These are phyloP conservation scores for Blastocystis sp. DNA, from an alignment of 352 stramenopile species.

Conservation along the genomic window DNA sequence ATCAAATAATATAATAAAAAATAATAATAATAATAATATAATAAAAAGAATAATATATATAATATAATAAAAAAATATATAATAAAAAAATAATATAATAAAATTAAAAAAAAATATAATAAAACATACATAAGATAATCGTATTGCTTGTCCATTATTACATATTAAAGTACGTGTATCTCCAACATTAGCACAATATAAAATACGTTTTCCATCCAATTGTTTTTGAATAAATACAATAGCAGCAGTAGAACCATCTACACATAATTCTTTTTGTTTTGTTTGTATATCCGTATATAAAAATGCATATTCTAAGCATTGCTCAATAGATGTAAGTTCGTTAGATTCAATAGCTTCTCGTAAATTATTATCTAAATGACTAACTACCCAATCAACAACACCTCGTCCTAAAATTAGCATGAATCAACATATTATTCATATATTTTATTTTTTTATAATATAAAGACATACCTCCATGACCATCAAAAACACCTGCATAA, in stretches of 20 bases:
- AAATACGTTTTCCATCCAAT: conserved; percentile 16
- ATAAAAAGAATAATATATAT: too few species aligned
- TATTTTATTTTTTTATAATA: too few species aligned
- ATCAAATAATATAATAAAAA: too few species aligned
- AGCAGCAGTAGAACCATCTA: conserved; percentile 20
- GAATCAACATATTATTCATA: too few species aligned
- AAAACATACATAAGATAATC: conserved; percentile 6
- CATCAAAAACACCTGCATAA: conserved; percentile 25
- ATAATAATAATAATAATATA: too few species aligned
- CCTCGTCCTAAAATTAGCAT: conserved; percentile 6
- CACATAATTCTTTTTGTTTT: conserved; percentile 27
- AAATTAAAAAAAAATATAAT: not conserved
- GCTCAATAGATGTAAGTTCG: conserved; percentile 9
- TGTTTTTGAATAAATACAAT: conserved; percentile 8
- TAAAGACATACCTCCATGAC: conserved; percentile 18
- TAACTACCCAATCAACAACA: conserved; percentile 22
- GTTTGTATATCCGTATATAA: conserved; percentile 32
- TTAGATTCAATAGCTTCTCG: conserved; percentile 2
- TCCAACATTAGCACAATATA: conserved; percentile 32
- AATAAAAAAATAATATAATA: too few species aligned
- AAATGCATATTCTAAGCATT: conserved; percentile 26
- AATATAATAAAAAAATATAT: too few species aligned
- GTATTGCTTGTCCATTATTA: conserved; percentile 1
- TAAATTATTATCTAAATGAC: conserved; percentile 11
- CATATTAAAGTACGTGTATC: conserved; percentile 28